A percentile compares a stretch with the other conserved stretches of the same genome.
Evolutionary conservation across 2,329 filamentous ascomycete genomes (phyloP).

Genomic region (Diaporthe velutina): DNA sequence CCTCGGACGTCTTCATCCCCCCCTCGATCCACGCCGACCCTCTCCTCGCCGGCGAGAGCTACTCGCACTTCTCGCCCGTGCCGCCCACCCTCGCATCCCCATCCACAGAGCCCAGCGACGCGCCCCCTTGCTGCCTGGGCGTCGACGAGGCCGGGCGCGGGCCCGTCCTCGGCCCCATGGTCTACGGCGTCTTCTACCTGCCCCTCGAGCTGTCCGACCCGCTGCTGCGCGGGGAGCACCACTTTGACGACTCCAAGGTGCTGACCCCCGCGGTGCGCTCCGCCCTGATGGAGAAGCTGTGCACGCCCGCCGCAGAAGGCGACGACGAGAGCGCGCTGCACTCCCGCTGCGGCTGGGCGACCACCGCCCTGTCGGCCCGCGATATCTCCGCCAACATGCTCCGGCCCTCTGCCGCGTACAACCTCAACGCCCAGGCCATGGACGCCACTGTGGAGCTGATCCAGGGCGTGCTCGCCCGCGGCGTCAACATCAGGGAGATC

Average conservation of each 20-base stretch:
- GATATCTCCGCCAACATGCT: constrained; percentile 88
- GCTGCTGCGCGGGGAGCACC: constrained; percentile 82
- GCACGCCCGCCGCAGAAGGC: constrained; percentile 59
- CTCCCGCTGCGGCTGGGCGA: constrained; percentile 82
- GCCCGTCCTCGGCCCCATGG: constrained; percentile 88
- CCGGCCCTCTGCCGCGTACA: constrained; percentile 75
- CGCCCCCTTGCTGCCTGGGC: constrained; percentile 80
- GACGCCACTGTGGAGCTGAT: constrained; percentile 91
- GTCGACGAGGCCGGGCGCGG: constrained; percentile 95
- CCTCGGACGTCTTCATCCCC: constrained; percentile 67
- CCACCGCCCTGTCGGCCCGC: constrained; percentile 82
- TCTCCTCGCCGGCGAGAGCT: constrained; percentile 75
- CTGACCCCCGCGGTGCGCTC: constrained; percentile 85
- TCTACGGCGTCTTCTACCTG: constrained; percentile 80
- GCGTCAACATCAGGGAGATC: constrained; percentile 88
- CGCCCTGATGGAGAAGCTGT: constrained; percentile 76
- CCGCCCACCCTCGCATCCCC: constrained; percentile 69
- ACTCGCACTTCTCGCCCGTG: constrained; percentile 78
- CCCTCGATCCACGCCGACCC: constrained; percentile 73
- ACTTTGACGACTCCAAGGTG: constrained; percentile 96
- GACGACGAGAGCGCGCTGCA: constrained; percentile 60
- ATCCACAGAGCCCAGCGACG: constrained; percentile 44
- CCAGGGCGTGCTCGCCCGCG: constrained; percentile 78
- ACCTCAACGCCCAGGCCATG: constrained; percentile 96
- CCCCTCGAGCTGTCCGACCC: constrained; percentile 78